Base-by-base conservation (phyloP, 257 asterid genomes). In the Jacaranda mimosifolia region DNA sequence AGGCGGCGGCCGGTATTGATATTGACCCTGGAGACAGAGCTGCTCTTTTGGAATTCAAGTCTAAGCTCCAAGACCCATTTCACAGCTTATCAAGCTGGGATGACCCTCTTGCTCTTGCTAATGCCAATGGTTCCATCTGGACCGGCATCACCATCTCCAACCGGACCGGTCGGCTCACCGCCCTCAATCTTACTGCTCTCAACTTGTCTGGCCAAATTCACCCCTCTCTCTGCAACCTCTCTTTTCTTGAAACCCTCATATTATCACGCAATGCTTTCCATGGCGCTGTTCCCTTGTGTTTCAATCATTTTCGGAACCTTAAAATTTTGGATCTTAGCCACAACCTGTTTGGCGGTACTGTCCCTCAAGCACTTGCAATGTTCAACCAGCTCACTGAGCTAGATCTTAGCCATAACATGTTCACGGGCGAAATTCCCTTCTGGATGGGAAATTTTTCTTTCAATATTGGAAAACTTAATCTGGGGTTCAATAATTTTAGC, bases 381-480 rank as follows among this genome's bases (percentile, higher is more conserved):
- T 86, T 85, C 65, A 63, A 26, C 19, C 80, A 71, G 63, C 66
- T 91, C 15, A 70, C 74, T 68, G 83, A 63, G 74, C 88, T 92
- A 71, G 95, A 92, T 60, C 85, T 92, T 57, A 86, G 92, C 74
- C 91, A 89, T 72, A 93, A 93, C 79, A 62, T 68, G 68, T 84
- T 88, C 5, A 21, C 65, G n/a, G 93, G 90, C 19, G 78, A 73
- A 38, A 79, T 94, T 35, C 97, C 96, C 4, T 7, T 68, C 11
- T 92, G 98, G 98, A 77, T 91, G 58, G 96, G 96, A 42, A 85
- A 88, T 81, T 88, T 88, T 80, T 92, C 97, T 19, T 42, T 63
- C 65, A 81, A 80, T 9, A 87, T 92, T 43, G 83, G 87, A 14
- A 89, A 76, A 32, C 83, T 94, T 12, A 51, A 85, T 81, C 76